Percentiles rank a stretch among this genome's conserved stretches.
Evolutionary conservation across 2,329 filamentous ascomycete species (phyloP).

Genomic region (Aureobasidium zeae): DNA sequence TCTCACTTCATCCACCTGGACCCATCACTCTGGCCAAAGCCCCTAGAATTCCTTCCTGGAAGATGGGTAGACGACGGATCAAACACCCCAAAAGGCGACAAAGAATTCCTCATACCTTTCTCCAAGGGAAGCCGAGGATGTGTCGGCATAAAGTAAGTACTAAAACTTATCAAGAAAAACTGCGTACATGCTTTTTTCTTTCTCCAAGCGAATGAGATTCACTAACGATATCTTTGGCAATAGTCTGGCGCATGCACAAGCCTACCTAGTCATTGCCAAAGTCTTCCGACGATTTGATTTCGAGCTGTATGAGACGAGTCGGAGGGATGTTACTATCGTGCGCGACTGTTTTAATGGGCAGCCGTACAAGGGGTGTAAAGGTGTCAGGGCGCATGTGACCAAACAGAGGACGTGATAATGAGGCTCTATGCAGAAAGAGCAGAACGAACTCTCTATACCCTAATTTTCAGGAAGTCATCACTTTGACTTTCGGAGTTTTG

Average conservation of each 20-base stretch:
- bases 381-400: slow-evolving; percentile 19
- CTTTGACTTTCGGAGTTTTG: too few relatives aligned
- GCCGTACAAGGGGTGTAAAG: slow-evolving; percentile 21
- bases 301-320: slow-evolving; percentile 10
- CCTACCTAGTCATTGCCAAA: slow-evolving; percentile 6
- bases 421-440: too few relatives aligned
- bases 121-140: slow-evolving; percentile 11
- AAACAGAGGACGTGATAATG: neutral
- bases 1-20: neutral
- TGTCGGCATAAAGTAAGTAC: neutral
- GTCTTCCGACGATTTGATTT: slow-evolving; percentile 11
- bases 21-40: neutral
- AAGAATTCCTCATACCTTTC: slow-evolving; percentile 17
- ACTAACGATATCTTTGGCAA: neutral
- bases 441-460: too few relatives aligned
- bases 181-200: too few relatives aligned
- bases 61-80: slow-evolving; percentile 3
- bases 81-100: neutral
- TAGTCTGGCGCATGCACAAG: slow-evolving; percentile 3
- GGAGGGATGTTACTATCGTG: slow-evolving; percentile 11
- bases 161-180: neutral
- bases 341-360: slow-evolving; percentile 18
- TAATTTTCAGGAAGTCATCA: too few relatives aligned
- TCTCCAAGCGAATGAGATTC: too few relatives aligned
- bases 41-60: neutral